A percentile compares a stretch with the other conserved stretches of the same genome.
These are phyloP conservation scores for Tulasnella calospora DNA, from an alignment of 768 basidiomycete genomes.

Conservation along the genomic window DNA sequence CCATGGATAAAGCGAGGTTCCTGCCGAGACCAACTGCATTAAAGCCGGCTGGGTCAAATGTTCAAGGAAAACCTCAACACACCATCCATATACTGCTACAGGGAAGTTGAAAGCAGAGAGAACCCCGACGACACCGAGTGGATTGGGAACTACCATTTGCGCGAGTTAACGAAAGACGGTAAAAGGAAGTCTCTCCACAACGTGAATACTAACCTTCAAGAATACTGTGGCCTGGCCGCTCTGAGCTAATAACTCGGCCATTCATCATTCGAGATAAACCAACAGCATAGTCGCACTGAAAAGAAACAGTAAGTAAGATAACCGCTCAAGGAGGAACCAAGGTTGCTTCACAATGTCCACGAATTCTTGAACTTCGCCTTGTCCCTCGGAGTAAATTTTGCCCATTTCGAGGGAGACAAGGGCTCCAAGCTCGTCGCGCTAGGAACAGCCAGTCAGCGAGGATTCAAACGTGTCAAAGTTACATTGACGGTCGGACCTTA, in stretches of 20 bases:
- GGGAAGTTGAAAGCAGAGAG: constrained; percentile 97
- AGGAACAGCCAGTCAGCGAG: constrained; percentile 17
- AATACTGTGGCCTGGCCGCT: constrained; percentile 85
- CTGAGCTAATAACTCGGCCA: constrained; percentile 79
- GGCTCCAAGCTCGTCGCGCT: constrained; percentile 76
- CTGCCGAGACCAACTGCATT: constrained; percentile 39
- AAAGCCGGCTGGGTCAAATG: not conserved
- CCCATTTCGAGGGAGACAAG: constrained; percentile 63
- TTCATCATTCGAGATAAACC: constrained; percentile 94
- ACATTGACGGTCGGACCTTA: constrained; percentile 49
- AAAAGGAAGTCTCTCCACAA: no score
- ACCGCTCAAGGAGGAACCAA: not conserved
- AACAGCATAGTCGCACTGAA: constrained; percentile 87
- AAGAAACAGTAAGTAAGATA: not conserved
- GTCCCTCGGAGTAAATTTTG: constrained; percentile 83
- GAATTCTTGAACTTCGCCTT: constrained; percentile 92
- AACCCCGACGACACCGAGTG: constrained; percentile 67
- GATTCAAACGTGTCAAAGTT: constrained; percentile 25
- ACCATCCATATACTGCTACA: constrained; percentile 89
- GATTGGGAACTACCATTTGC: constrained; percentile 71
- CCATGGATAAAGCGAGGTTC: constrained; percentile 85
- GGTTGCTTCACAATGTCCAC: constrained; percentile 76
- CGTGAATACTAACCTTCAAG: constrained; percentile 58
- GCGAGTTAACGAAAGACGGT: constrained; percentile 15
- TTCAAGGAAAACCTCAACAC: constrained; percentile 28